Conservation (phyloP, 2,329 filamentous ascomycete species). For the Neofusicoccum ribis region DNA sequence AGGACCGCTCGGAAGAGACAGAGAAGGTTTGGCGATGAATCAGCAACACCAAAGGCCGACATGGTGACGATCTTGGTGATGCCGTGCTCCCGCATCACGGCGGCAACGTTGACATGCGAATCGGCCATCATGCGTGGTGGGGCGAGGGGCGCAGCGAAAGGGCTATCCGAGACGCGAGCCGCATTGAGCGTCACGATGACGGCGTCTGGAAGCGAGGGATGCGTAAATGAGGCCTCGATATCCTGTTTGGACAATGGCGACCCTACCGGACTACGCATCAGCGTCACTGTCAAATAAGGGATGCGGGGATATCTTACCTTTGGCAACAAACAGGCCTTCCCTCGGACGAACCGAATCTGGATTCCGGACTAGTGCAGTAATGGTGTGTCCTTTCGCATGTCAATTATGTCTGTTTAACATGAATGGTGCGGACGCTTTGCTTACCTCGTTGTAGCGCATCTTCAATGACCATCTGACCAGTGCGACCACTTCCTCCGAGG, state of each 20-base stretch:
- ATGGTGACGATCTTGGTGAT: slow-evolving; percentile 51
- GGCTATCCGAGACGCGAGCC: slow-evolving; percentile 47
- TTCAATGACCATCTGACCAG: slow-evolving; percentile 46
- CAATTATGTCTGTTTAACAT: too few relatives aligned
- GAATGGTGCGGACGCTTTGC: neutral
- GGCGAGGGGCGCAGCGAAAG: slow-evolving; percentile 48
- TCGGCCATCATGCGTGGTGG: slow-evolving; percentile 51
- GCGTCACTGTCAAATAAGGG: neutral
- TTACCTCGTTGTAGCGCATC: slow-evolving; percentile 37
- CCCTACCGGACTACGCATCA: neutral
- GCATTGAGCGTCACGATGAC: slow-evolving; percentile 54
- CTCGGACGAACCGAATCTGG: slow-evolving; percentile 33
- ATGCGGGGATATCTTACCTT: slow-evolving; percentile 29
- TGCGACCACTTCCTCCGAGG: slow-evolving; percentile 51
- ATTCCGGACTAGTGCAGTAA: slow-evolving; percentile 51
- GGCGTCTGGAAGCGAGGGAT: slow-evolving; percentile 30
- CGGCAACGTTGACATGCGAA: slow-evolving; percentile 40
- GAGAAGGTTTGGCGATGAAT: slow-evolving; percentile 46
- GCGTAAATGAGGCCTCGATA: slow-evolving; percentile 39
- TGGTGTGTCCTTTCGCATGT: slow-evolving; percentile 34
- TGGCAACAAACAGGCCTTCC: slow-evolving; percentile 40
- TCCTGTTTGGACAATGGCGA: slow-evolving; percentile 37
- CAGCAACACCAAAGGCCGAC: slow-evolving; percentile 52
- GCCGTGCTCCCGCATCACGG: slow-evolving; percentile 39
- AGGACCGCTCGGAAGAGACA: slow-evolving; percentile 49